Evolutionary conservation across 345 rosid species (phyloP).

Genomic region (Durio zibethinus): DNA sequence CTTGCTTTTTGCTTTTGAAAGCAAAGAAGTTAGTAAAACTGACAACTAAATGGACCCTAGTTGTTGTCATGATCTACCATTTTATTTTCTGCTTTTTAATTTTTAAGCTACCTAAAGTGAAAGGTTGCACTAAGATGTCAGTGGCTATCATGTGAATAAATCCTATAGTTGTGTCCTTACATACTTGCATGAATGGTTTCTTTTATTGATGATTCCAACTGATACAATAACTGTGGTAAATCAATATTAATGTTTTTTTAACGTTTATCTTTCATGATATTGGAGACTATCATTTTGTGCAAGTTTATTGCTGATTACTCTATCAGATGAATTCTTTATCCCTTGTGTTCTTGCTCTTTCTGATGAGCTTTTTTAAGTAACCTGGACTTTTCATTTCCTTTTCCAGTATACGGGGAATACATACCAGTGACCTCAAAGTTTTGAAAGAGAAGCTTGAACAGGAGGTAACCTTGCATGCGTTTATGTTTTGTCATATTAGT

Average conservation of each 20-base stretch:
- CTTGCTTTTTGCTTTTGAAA: neutral
- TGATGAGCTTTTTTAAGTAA: neutral
- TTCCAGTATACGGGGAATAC: slow-evolving; percentile 82
- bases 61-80: neutral
- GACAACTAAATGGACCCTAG: neutral
- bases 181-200: neutral
- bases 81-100: neutral
- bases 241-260: neutral
- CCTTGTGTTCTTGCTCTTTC: neutral
- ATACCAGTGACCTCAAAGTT: slow-evolving; percentile 56
- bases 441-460: slow-evolving; percentile 84
- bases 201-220: neutral
- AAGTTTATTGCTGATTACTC: neutral
- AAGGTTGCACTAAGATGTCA: neutral
- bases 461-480: slow-evolving; percentile 53
- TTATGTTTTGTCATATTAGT: neutral
- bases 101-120: neutral
- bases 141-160: neutral
- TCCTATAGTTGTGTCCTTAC: neutral
- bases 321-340: neutral
- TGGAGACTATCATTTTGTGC: neutral
- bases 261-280: neutral
- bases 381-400: neutral
- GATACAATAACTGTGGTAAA: neutral
- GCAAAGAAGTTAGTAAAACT: neutral